These are phyloP conservation scores for Sclerotinia spermophila DNA, from an alignment of 2,329 filamentous ascomycete genomes.

Conservation along the genomic window DNA sequence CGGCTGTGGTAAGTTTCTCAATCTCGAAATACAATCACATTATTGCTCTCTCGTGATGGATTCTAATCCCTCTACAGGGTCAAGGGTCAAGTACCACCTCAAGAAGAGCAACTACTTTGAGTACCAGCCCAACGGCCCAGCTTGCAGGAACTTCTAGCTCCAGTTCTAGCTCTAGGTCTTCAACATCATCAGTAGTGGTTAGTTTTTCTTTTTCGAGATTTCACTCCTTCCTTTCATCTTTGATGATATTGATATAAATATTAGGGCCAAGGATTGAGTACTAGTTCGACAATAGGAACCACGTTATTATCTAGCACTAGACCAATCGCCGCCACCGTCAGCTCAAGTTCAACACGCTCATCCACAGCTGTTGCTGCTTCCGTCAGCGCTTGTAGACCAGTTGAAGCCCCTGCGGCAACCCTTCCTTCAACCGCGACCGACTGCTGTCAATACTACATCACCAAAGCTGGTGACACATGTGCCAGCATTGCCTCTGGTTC, in stretches of 20 bases:
- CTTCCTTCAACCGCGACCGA: neutral
- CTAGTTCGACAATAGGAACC: neutral
- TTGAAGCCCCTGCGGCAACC: neutral
- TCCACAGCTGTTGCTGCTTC: neutral
- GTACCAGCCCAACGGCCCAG: neutral
- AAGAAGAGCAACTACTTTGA: neutral
- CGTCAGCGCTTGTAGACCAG: neutral
- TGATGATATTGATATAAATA: neutral
- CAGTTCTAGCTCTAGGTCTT: neutral
- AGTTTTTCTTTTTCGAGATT: neutral
- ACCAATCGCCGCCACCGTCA: neutral
- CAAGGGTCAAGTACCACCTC: neutral
- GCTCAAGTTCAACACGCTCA: neutral
- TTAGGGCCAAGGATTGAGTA: neutral
- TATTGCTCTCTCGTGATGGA: neutral
- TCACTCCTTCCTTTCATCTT: neutral
- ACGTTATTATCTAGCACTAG: neutral
- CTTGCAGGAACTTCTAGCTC: neutral
- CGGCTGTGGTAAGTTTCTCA: neutral
- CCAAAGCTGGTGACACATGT: neutral
- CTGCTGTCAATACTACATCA: constrained; percentile 2
- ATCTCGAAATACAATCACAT: neutral
- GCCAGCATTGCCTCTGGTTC: neutral
- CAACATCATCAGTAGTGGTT: neutral
- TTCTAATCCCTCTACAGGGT: neutral